These are phyloP conservation scores for Fraxinus latifolia DNA, from an alignment of 305 asterid species.

Conservation along the genomic window DNA sequence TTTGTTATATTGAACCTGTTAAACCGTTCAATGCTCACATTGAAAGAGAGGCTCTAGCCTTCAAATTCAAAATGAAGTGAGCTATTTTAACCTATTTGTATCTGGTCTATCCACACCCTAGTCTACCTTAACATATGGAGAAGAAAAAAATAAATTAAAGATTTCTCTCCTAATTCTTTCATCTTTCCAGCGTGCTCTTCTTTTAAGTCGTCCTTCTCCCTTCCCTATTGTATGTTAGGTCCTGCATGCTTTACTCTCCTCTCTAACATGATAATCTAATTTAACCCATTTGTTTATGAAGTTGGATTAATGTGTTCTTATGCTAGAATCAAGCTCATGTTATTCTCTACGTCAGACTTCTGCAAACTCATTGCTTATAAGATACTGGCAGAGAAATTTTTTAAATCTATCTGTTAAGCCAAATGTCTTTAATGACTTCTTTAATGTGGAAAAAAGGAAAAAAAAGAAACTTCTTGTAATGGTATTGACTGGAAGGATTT, in stretches of 20 bases:
- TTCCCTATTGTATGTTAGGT: slow-evolving; percentile 1
- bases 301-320: not conserved
- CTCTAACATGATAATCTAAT: not conserved
- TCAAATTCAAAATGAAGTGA: not conserved
- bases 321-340: not conserved
- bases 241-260: not conserved
- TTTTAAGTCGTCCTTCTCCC: not conserved
- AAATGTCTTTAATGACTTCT: slow-evolving; percentile 1
- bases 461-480: slow-evolving; percentile 13
- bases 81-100: not conserved
- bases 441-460: not conserved
- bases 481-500: slow-evolving; percentile 34
- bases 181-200: not conserved
- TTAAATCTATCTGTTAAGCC: slow-evolving; percentile 10
- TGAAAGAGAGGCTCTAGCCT: not conserved
- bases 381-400: not conserved
- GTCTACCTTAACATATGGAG: not conserved
- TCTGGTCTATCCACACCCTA: not conserved
- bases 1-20: not conserved
- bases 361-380: not conserved
- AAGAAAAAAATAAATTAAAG: not conserved
- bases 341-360: not conserved
- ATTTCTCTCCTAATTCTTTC: not conserved
- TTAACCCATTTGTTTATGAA: not conserved
- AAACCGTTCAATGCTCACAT: not conserved